These are phyloP conservation scores for Hondaea fermentalgiana DNA, from an alignment of 108 stramenopile species.

Conservation along the genomic window DNA sequence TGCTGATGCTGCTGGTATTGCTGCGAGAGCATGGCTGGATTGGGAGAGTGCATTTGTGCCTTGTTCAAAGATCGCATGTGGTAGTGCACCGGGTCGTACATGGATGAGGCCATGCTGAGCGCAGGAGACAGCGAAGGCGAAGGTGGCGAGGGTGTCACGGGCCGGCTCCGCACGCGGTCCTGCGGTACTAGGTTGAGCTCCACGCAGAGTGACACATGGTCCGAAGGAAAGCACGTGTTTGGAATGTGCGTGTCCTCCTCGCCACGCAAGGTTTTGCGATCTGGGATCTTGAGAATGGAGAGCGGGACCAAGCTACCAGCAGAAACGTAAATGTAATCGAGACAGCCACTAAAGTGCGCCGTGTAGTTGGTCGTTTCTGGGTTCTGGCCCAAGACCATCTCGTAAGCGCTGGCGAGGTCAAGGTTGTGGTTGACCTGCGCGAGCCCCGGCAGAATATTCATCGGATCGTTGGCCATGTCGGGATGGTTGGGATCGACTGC, in stretches of 20 bases:
- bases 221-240: conserved; percentile 80
- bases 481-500: conserved; percentile 67
- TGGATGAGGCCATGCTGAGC: not conserved
- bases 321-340: conserved; percentile 97
- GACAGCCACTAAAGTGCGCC: conserved; percentile 71
- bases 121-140: not conserved
- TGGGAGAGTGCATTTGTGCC: not conserved
- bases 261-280: conserved; percentile 58
- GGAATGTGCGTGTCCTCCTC: conserved; percentile 77
- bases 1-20: not conserved
- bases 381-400: conserved; percentile 78
- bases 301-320: conserved; percentile 68
- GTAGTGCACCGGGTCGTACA: not conserved
- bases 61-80: not conserved
- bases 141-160: conserved; percentile 3
- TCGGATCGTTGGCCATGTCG: conserved; percentile 40
- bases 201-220: conserved; percentile 89
- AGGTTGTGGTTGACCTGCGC: conserved; percentile 70
- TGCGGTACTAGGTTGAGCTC: conserved; percentile 60
- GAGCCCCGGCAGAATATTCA: conserved; percentile 73
- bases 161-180: conserved; percentile 18
- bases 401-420: conserved; percentile 82
- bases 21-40: not conserved
- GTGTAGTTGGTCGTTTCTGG: conserved; percentile 92
- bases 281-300: conserved; percentile 73